Percentiles rank a stretch among this genome's conserved stretches.
phyloP scores from a whole-genome alignment of 164 flowering plant species.

The Taxillus chinensis region DNA sequence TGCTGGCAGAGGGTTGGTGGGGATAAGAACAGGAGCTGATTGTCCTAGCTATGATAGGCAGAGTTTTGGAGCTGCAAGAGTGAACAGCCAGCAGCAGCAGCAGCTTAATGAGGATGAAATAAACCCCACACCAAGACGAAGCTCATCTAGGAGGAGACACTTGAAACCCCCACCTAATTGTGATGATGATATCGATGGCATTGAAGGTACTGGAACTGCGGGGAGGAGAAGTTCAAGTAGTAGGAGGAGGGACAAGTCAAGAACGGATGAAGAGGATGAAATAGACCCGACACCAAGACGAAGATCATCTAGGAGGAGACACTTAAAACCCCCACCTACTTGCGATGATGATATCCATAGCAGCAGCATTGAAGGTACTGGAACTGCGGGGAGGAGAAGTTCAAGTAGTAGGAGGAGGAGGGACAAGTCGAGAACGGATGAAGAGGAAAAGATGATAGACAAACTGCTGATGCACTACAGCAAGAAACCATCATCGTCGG shows the following conservation, averaged over 20 bases:
- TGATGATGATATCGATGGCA: slow-evolving; percentile 14
- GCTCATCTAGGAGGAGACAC: slow-evolving; percentile 47
- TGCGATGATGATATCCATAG: slow-evolving; percentile 13
- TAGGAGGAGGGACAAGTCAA: slow-evolving; percentile 33
- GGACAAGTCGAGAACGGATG: slow-evolving; percentile 31
- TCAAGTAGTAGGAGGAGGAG: slow-evolving; percentile 49
- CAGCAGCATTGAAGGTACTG: slow-evolving; percentile 20
- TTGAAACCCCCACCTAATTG: slow-evolving; percentile 29
- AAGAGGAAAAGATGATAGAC: slow-evolving; percentile 72
- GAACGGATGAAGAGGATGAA: slow-evolving; percentile 46
- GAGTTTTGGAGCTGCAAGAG: slow-evolving; percentile 14
- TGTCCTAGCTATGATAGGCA: slow-evolving; percentile 13
- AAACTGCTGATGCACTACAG: slow-evolving; percentile 67
- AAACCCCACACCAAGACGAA: slow-evolving; percentile 33
- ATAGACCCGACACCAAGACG: slow-evolving; percentile 30
- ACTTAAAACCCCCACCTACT: slow-evolving; percentile 29
- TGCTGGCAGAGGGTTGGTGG: slow-evolving; percentile 13
- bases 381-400: slow-evolving; percentile 26
- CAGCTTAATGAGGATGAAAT: slow-evolving; percentile 18
- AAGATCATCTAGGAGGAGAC: slow-evolving; percentile 49
- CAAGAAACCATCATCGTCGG: slow-evolving; percentile 39
- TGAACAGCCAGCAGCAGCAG: slow-evolving; percentile 13
- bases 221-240: slow-evolving; percentile 43
- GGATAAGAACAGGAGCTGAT: slow-evolving; percentile 8
- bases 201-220: slow-evolving; percentile 17